Base-by-base conservation (phyloP, 352 stramenopile genomes). In the Phytopythium helicoides region DNA sequence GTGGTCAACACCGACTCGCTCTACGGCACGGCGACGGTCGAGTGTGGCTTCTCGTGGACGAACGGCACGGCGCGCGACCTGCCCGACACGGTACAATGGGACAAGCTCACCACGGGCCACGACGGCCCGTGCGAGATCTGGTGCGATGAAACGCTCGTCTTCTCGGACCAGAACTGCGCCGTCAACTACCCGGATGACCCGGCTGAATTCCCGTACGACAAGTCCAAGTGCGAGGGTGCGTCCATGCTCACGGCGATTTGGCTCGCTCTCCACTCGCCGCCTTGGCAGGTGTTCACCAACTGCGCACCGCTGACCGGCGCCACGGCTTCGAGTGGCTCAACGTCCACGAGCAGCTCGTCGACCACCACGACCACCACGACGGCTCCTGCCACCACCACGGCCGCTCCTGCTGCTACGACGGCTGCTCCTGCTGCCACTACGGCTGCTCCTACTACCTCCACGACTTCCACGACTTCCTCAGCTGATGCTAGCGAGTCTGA, bases 261-360 rank as follows among this genome's bases (percentile, higher is more conserved):
- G 69, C 31, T 83, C 22, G 73, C 73, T 6, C 45, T 84, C 23
- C 73, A 84, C 64, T 50, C 48, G 0, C 56, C 62, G 1, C 47
- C 58, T 42, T 84, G 73, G 73, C 70, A 84, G 45, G 62, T 79
- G 37, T 81, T 71, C 52, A 78, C 58, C 16, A 76, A 81, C 58
- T 84, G 70, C 33, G 70, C 62, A 15, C 68, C 68, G 1, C 56
- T 81, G 16, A 57, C 37, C 19, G 67, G 67, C 10, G 64, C 47
- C n/a, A 58, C n/a, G n/a, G n/a, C n/a, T n/a, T n/a, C 52, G 16
- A 48, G 41, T 3, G 52, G 34, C 21, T 56, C 39, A 16, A 60
- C 38, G 22, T 26, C 33, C 10, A 56, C 59, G 19, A 52, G 35
- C 3, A 50, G 56, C 9, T 16, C 37, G n/a, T 38, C 40, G 48